Evolutionary conservation across 2,329 filamentous ascomycete species (phyloP).

Genomic region (Calycina herbarum): DNA sequence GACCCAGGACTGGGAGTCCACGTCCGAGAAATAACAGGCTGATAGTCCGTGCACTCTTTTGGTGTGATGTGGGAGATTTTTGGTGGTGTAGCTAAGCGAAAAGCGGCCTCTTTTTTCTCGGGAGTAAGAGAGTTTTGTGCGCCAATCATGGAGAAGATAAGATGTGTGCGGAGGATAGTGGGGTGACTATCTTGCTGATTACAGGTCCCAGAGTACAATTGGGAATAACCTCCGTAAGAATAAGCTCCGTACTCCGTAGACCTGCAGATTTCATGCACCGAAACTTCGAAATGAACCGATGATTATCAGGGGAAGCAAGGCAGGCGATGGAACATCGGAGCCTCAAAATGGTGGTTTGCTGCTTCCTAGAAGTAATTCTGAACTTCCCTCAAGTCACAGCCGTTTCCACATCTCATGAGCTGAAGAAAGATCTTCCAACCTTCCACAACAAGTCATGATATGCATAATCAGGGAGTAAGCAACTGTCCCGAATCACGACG

Average conservation of each 20-base stretch:
- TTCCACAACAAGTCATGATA: neutral
- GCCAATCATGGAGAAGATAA: conserved; percentile 2
- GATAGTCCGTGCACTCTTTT: no score
- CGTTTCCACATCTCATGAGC: neutral
- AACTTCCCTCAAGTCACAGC: neutral
- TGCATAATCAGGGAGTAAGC: neutral
- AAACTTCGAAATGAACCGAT: neutral
- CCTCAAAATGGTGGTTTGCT: neutral
- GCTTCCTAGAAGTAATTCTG: neutral
- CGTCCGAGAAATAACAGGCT: no score
- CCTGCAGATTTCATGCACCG: neutral
- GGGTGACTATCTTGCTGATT: neutral
- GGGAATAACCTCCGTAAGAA: neutral
- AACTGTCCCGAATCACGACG: neutral
- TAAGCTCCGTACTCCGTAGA: neutral
- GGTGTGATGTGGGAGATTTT: no score
- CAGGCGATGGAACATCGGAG: neutral
- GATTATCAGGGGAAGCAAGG: neutral
- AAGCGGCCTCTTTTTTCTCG: no score
- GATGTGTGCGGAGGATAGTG: neutral
- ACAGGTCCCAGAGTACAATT: neutral
- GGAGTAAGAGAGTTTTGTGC: neutral
- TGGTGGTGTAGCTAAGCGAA: no score
- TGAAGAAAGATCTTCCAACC: neutral
- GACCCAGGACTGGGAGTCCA: neutral